These are phyloP conservation scores for Colletotrichum navitas DNA, from an alignment of 2,329 filamentous ascomycete species.

Conservation along the genomic window DNA sequence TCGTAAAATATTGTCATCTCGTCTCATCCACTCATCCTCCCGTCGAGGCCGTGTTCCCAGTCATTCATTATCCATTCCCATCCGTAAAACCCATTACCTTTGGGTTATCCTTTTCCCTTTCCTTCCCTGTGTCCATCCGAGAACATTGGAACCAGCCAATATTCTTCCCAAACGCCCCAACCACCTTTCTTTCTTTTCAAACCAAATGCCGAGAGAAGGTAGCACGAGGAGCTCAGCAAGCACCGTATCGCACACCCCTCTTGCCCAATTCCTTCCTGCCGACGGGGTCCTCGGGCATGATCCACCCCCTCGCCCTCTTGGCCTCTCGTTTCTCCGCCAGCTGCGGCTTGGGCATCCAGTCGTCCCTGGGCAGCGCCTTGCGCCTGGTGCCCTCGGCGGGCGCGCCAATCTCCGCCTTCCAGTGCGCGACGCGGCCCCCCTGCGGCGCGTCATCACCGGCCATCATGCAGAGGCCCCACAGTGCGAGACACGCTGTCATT, in stretches of 20 bases:
- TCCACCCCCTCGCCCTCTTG: slow-evolving; percentile 80
- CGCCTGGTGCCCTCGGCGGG: slow-evolving; percentile 79
- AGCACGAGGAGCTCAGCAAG: slow-evolving; percentile 48
- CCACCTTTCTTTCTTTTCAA: background rate
- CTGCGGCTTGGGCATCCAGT: slow-evolving; percentile 82
- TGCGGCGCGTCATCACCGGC: slow-evolving; percentile 67
- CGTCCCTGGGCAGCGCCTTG: slow-evolving; percentile 77
- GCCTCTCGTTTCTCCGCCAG: slow-evolving; percentile 81
- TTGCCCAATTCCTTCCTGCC: slow-evolving; percentile 79
- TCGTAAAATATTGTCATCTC: slow-evolving; percentile 26
- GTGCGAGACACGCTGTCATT: slow-evolving; percentile 78
- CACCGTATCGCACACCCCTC: slow-evolving; percentile 71
- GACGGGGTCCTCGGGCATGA: slow-evolving; percentile 79
- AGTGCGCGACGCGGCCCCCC: slow-evolving; percentile 65
- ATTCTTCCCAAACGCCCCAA: background rate
- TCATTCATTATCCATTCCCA: slow-evolving; percentile 9
- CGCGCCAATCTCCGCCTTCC: slow-evolving; percentile 79
- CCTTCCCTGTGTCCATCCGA: slow-evolving; percentile 17
- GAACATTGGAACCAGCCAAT: slow-evolving; percentile 30
- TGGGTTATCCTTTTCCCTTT: background rate
- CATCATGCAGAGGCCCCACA: slow-evolving; percentile 83
- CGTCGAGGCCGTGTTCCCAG: background rate
- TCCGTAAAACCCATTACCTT: background rate
- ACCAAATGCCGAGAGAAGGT: background rate
- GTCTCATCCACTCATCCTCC: background rate